Evolutionary conservation across 2,329 filamentous ascomycete species (phyloP).

Genomic region (Aureobasidium sp.): DNA sequence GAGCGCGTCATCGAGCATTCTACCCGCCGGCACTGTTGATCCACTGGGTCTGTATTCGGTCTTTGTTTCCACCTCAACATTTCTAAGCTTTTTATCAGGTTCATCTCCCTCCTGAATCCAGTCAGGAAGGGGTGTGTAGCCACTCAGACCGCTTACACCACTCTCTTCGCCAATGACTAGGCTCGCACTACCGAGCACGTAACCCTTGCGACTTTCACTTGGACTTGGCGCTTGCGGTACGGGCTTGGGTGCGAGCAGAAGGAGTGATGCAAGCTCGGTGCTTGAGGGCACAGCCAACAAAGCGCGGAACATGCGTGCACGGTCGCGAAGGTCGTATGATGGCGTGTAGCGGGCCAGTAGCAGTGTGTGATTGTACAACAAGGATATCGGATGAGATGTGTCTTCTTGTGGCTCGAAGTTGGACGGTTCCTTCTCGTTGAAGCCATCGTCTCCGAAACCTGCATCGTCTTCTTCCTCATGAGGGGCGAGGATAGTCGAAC

Average conservation of each 20-base stretch:
- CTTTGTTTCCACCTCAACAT: constrained; percentile 42
- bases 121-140: constrained; percentile 71
- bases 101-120: constrained; percentile 80
- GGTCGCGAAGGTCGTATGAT: constrained; percentile 90
- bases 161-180: constrained; percentile 73
- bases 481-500: constrained; percentile 23
- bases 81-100: constrained; percentile 67
- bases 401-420: constrained; percentile 21
- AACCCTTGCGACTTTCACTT: constrained; percentile 71
- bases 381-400: constrained; percentile 60
- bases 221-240: constrained; percentile 86
- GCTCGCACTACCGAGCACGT: constrained; percentile 75
- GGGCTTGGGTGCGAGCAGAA: constrained; percentile 89
- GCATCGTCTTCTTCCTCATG: constrained; percentile 20
- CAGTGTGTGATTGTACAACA: constrained; percentile 78
- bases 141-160: constrained; percentile 64
- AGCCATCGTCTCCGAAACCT: constrained; percentile 21
- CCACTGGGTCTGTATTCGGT: constrained; percentile 29
- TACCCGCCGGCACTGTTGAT: constrained; percentile 48
- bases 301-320: constrained; percentile 78
- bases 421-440: constrained; percentile 18
- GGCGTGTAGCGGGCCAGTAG: constrained; percentile 85
- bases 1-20: constrained; percentile 56
- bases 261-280: constrained; percentile 78
- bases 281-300: constrained; percentile 68